Base-by-base conservation (phyloP, 1,139 yeast genomes). In the Suzukiozyma palmioleophila region DNA sequence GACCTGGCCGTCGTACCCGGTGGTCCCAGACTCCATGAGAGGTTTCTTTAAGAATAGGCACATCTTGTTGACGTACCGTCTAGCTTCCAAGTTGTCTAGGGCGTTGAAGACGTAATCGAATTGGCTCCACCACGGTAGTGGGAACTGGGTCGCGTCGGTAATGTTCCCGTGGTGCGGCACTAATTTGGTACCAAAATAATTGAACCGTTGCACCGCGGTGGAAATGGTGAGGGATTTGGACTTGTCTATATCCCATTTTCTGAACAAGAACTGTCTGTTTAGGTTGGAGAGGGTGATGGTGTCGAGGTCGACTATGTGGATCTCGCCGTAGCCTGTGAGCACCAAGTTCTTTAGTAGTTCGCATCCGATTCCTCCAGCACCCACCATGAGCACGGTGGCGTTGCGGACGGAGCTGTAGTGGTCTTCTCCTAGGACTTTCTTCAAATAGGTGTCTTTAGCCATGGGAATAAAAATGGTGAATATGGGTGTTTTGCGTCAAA, bases 321-420 rank as follows among this genome's bases (percentile, higher is more conserved):
- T 84, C 52, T 87, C 95, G 3, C 95, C 94, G 51, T 85, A 84
- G 2, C 95, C 95, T 49, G 88, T 74, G 47, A 90, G 64, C 7
- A 89, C 81, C 39, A 94, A 69, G 55, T 94, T 87, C 57, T 94
- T 94, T 43, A 94, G 69, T 32, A 94, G 67, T 60, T 94, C 99
- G 60, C 97, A 94, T 3, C 99, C 99, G 48, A 94, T 90, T n/a
- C 99, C 99, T 24, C 99, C 99, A 1, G 98, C 97, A 3, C 99
- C 98, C 0, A 94, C 96, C 67, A 94, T 70, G 35, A 94, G 67
- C 15, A 92, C 89, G 45, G 74, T 81, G n/a, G 84, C 54, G 37
- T 45, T 41, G 25, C 66, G 62, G 16, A 78, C 48, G 30, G 60
- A 47, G 0, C 45, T 38, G 43, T 57, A 62, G 12, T 63, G 49